Percentiles rank a stretch among this genome's conserved stretches.
Evolutionary conservation across 2,329 filamentous ascomycete genomes (phyloP).

Genomic region (Laburnicola sp.): DNA sequence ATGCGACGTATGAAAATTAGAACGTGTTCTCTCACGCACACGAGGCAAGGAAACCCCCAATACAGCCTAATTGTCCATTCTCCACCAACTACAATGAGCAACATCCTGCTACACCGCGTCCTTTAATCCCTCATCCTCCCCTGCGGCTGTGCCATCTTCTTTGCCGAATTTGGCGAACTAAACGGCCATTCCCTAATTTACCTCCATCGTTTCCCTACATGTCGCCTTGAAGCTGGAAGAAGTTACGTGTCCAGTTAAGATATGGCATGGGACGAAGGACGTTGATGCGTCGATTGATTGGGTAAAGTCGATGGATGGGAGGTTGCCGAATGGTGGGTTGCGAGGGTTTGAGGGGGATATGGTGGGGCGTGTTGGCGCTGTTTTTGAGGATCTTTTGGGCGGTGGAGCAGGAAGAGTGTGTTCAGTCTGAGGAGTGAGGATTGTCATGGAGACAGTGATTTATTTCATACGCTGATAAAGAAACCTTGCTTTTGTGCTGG

Average conservation of each 20-base stretch:
- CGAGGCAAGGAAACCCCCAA: too few species aligned
- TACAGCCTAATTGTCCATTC: not conserved
- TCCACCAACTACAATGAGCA: not conserved
- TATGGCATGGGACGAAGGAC: constrained; percentile 7
- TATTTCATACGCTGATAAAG: too few species aligned
- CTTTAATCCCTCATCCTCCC: not conserved
- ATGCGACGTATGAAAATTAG: not conserved
- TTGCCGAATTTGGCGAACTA: not conserved
- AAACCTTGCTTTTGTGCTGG: too few species aligned
- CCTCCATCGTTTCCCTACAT: constrained; percentile 3
- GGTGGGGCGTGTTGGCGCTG: not conserved
- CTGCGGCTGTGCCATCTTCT: not conserved
- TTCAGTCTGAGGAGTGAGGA: too few species aligned
- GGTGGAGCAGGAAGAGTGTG: not conserved
- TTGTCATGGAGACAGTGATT: too few species aligned
- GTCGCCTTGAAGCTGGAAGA: constrained; percentile 2
- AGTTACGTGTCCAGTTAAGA: constrained; percentile 1
- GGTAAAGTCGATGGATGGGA: constrained; percentile 2
- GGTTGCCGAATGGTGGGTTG: not conserved
- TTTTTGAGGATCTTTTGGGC: not conserved
- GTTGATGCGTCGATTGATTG: constrained; percentile 3
- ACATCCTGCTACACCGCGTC: not conserved
- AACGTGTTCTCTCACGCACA: too few species aligned
- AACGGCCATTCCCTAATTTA: constrained; percentile 1
- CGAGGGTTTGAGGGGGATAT: not conserved